Base-by-base conservation (phyloP, 495 filamentous ascomycete genomes). In the Chaetomium cochliodes region DNA sequence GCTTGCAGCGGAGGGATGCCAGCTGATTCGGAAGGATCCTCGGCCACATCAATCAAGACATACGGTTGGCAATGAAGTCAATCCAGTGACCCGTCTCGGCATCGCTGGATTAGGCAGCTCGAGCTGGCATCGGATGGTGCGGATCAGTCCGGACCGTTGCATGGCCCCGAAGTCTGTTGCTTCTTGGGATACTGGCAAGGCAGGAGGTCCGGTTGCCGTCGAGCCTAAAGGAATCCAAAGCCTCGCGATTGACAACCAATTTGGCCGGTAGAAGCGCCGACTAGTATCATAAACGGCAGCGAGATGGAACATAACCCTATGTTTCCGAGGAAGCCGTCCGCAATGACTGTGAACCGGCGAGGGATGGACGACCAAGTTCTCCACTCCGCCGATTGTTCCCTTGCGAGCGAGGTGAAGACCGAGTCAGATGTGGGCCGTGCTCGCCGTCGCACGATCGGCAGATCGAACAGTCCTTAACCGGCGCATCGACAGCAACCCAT, bases 101-200 rank as follows among this genome's bases (percentile, higher is more conserved):
- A 46, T 64, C 57, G 62, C 66, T 61, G 15, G 52, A 68, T 64
- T 68, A 68, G 66, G 66, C 58, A 68, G 66, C 58, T 68, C 50
- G 22, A 33, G 47, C 47, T 22, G 16, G 37, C 13, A 33, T 49
- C 30, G 57, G 58, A 33, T 47, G 41, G 37, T 51, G 50, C 25
- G 50, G 39, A 56, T 60, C 41, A 60, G 12, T 16, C 47, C 39
- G 41, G 60, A 25, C 62, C 53, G 52, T 58, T 50, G 53, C 51
- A 55, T 55, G 61, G 16, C 41, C 25, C 46, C 53, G 42, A 56
- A 18, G n/a, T 42, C 30, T 53, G 30, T 5, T 5, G 20, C 44
- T 18, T 47, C 12, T 18, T 18, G 15, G 5, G 39, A 12, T 41
- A 9, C 16, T 44, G 41, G 41, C 41, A 16, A 11, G 41, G 41